phyloP scores from a whole-genome alignment of 257 asterid species.

The Cordia subcordata region DNA sequence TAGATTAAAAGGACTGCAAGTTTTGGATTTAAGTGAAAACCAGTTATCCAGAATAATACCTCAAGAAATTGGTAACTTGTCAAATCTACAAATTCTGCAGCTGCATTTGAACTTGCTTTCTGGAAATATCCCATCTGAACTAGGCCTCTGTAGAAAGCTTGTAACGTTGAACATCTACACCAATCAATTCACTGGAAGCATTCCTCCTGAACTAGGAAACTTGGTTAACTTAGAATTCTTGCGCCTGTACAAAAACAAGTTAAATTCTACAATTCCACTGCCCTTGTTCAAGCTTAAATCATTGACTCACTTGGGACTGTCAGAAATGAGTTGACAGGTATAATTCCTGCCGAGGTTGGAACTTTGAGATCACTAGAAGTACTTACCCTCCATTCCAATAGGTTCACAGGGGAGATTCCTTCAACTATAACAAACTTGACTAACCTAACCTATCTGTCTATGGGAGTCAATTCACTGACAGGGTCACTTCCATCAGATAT shows the following conservation, averaged over 20 bases:
- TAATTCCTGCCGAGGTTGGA: slow-evolving; percentile 42
- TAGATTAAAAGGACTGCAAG: slow-evolving; percentile 32
- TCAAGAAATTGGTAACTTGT: slow-evolving; percentile 49
- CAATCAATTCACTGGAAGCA: slow-evolving; percentile 52
- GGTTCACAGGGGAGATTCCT: slow-evolving; percentile 62
- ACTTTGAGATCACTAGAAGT: slow-evolving; percentile 49
- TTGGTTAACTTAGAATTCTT: slow-evolving; percentile 37
- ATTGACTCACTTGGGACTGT: slow-evolving; percentile 49
- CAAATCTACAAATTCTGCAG: slow-evolving; percentile 43
- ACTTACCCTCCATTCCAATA: slow-evolving; percentile 67
- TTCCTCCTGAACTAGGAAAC: slow-evolving; percentile 61
- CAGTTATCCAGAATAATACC: slow-evolving; percentile 60
- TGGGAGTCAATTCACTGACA: slow-evolving; percentile 51
- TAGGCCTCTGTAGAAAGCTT: slow-evolving; percentile 46
- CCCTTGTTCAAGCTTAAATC: slow-evolving; percentile 44
- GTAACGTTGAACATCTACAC: slow-evolving; percentile 32
- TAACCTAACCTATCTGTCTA: slow-evolving; percentile 58
- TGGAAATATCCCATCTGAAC: slow-evolving; percentile 61
- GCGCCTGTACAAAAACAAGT: slow-evolving; percentile 40
- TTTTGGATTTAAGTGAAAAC: slow-evolving; percentile 56
- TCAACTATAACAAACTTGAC: slow-evolving; percentile 42
- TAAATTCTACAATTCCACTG: slow-evolving; percentile 61
- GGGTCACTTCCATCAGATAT: slow-evolving; percentile 57
- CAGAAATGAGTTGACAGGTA: slow-evolving; percentile 51
- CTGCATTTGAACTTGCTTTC: slow-evolving; percentile 44